Evolutionary conservation across 495 filamentous ascomycete genomes (phyloP), one percentile per base, ranked within the genome.

Genomic region (Immersiella caudata): DNA sequence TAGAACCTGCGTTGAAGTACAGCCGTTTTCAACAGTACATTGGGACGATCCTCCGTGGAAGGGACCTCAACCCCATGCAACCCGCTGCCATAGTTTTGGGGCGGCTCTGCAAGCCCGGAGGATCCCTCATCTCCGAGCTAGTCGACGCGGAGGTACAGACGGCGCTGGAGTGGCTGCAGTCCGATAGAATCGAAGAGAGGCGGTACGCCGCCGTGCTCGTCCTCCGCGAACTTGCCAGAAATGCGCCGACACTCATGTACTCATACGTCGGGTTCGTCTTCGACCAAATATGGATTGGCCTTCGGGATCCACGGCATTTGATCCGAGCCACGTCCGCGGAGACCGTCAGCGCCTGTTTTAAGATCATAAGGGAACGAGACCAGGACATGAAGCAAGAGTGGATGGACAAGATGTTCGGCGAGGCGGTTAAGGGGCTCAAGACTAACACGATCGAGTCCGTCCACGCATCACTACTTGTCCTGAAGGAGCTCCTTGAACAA

Each of bases 131-230:
- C 46, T 95, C 95, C 1, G 96, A 98, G 79, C 81, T 99, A 51
- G 96, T 99, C 50, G 95, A 99, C 71, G 92, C 93, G 66, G 96
- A 99, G 75, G 92, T 98, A 51, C 93, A 97, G 74, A 91, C 92
- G 9, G 94, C 95, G 0, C 80, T 98, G 50, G 95, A 99, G 80
- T 97, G 92, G 91, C 83, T 99, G 57, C 94, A 97, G 72, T 90
- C 91, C n/a, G 96, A 97, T 69, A 86, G 94, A 26, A 89, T 95
- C 71, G 95, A 99, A 79, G 92, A 92, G 68, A 83, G 95, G 69
- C 87, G 95, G 51, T 97, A 96, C 76, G 91, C 91, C 35, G 94
- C 95, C 5, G 94, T 97, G 24, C 84, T 99, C 20, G 88, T 95
- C 21, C 87, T 99, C 36, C 86, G 92, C 40, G 94, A 98, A 74